These are phyloP conservation scores for Acrocalymma vagum DNA, from an alignment of 2,329 filamentous ascomycete species.

Conservation along the genomic window DNA sequence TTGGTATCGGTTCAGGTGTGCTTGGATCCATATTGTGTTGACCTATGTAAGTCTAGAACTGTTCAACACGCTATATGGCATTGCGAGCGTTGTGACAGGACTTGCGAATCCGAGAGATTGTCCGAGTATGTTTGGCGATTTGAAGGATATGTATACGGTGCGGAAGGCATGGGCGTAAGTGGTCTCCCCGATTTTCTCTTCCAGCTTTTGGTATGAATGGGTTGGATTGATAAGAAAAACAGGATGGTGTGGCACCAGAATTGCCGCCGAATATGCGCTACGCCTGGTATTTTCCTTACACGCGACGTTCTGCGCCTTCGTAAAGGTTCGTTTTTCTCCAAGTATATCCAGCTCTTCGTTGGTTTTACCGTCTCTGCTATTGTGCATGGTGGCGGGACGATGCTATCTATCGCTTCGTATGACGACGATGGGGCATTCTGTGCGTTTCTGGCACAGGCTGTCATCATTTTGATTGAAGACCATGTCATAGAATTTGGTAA, in stretches of 20 bases:
- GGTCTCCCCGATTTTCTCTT: not conserved
- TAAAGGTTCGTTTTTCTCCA: conserved; percentile 37
- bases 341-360: conserved; percentile 38
- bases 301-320: conserved; percentile 26
- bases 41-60: conserved; percentile 27
- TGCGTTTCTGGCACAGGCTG: conserved; percentile 33
- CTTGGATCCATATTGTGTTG: conserved; percentile 29
- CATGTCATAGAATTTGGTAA: conserved; percentile 34
- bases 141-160: conserved; percentile 24
- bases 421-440: conserved; percentile 23
- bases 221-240: not conserved
- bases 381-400: conserved; percentile 26
- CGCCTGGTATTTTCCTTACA: conserved; percentile 22
- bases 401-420: conserved; percentile 19
- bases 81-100: conserved; percentile 23
- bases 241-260: conserved; percentile 37
- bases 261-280: conserved; percentile 26
- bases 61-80: conserved; percentile 13
- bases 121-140: conserved; percentile 29
- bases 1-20: conserved; percentile 16
- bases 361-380: conserved; percentile 27
- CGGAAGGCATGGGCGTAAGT: conserved; percentile 35
- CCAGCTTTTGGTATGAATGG: not conserved
- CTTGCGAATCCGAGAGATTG: conserved; percentile 34
- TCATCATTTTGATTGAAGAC: conserved; percentile 38